Conservation (phyloP, 352 stramenopile species). For the Elongisporangium anandrum region DNA sequence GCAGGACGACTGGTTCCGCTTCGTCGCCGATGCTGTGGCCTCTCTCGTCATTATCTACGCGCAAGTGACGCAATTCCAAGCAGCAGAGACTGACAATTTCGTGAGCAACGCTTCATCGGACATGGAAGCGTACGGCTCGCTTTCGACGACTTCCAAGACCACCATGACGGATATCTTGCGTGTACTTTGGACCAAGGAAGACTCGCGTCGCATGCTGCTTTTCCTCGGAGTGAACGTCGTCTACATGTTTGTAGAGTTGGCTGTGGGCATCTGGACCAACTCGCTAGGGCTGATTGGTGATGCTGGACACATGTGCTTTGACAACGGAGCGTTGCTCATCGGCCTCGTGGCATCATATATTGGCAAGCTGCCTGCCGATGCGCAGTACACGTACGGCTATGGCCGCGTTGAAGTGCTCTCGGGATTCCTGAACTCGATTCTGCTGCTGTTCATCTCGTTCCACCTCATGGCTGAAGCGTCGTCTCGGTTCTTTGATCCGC, state of each 20-base stretch:
- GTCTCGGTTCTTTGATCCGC: slow-evolving; percentile 66
- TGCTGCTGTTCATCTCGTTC: slow-evolving; percentile 81
- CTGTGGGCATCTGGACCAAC: slow-evolving; percentile 79
- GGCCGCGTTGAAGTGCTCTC: slow-evolving; percentile 83
- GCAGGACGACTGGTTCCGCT: slow-evolving; percentile 52
- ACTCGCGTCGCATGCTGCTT: slow-evolving; percentile 76
- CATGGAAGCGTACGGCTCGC: slow-evolving; percentile 42
- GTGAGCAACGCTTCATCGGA: slow-evolving; percentile 16
- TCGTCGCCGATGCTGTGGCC: slow-evolving; percentile 24
- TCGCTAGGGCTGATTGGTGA: slow-evolving; percentile 85
- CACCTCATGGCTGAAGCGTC: slow-evolving; percentile 80
- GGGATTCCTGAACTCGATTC: slow-evolving; percentile 82
- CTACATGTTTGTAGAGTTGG: slow-evolving; percentile 88
- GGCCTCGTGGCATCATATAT: slow-evolving; percentile 83
- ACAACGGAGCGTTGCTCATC: slow-evolving; percentile 83
- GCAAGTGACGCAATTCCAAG: slow-evolving; percentile 26
- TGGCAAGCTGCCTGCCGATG: slow-evolving; percentile 59
- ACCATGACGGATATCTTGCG: slow-evolving; percentile 19
- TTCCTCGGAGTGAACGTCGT: slow-evolving; percentile 76
- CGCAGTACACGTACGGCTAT: slow-evolving; percentile 83
- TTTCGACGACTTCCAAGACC: slow-evolving; percentile 2
- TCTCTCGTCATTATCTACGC: slow-evolving; percentile 51
- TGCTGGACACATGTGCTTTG: slow-evolving; percentile 88
- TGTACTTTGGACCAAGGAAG: slow-evolving; percentile 46
- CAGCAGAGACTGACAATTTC: slow-evolving; percentile 14